Percentiles rank a stretch among this genome's conserved stretches.
phyloP scores from a whole-genome alignment of 495 filamentous ascomycete genomes.

The Penicillium odoratum region DNA sequence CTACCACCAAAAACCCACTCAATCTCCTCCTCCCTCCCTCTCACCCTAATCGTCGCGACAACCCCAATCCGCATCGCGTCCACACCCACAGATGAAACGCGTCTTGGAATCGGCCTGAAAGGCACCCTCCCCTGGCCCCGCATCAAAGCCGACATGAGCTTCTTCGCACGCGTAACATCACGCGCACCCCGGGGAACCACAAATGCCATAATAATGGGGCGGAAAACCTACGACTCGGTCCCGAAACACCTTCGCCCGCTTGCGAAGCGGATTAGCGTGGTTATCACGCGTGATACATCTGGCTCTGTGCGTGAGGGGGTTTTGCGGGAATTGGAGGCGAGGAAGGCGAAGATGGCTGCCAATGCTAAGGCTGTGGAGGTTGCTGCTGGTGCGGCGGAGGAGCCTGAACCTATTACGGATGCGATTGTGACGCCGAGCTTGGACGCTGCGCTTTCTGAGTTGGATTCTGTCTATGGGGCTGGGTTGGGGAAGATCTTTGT shows the following conservation, averaged over 20 bases:
- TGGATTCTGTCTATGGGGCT: conserved; percentile 28
- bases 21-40: conserved; percentile 24
- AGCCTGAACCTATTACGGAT: conserved; percentile 31
- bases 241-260: conserved; percentile 76
- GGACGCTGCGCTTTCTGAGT: conserved; percentile 54
- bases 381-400: conserved; percentile 5
- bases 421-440: conserved; percentile 46
- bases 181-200: conserved; percentile 51
- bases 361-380: conserved; percentile 17
- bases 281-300: conserved; percentile 59
- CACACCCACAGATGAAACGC: conserved; percentile 35
- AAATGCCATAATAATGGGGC: conserved; percentile 95
- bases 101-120: conserved; percentile 81
- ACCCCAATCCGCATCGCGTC: conserved; percentile 35
- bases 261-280: conserved; percentile 71
- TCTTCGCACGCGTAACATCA: conserved; percentile 89
- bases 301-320: conserved; percentile 32
- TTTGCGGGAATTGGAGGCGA: conserved; percentile 20
- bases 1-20: conserved; percentile 20
- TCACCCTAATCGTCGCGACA: conserved; percentile 47
- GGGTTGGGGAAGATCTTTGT: conserved; percentile 65
- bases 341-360: conserved; percentile 26
- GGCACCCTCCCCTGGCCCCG: conserved; percentile 86
- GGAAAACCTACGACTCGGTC: conserved; percentile 92
- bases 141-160: conserved; percentile 85